A percentile compares a stretch with the other conserved stretches of the same genome.
Conservation (phyloP, 2,329 filamentous ascomycete species). For the Sclerotiophoma versabilis region DNA sequence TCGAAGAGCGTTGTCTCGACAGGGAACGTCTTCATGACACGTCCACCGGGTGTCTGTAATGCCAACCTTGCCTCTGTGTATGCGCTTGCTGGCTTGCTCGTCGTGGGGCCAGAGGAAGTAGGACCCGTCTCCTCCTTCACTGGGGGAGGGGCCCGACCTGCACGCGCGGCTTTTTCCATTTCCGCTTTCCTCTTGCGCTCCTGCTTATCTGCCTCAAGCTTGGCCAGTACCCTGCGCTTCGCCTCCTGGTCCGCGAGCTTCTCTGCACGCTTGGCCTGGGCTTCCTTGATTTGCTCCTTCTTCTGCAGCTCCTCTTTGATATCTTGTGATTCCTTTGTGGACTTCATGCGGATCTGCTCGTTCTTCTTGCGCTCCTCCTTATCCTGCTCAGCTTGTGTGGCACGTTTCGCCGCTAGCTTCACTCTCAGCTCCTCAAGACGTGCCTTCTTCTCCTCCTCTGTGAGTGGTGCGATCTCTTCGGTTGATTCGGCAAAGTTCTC, state of each 20-base stretch:
- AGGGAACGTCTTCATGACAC: slow-evolving; percentile 84
- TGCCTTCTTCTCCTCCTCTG: slow-evolving; percentile 88
- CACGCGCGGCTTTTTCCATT: slow-evolving; percentile 82
- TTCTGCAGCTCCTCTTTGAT: slow-evolving; percentile 86
- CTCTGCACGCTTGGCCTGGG: slow-evolving; percentile 83
- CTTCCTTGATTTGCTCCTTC: slow-evolving; percentile 93
- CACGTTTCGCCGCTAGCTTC: slow-evolving; percentile 75
- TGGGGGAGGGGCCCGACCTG: slow-evolving; percentile 68
- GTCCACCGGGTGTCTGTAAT: slow-evolving; percentile 77
- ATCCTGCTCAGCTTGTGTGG: slow-evolving; percentile 71
- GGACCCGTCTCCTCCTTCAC: slow-evolving; percentile 56
- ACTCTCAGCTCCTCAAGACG: slow-evolving; percentile 76
- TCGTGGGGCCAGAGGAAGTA: slow-evolving; percentile 56
- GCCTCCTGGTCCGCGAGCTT: slow-evolving; percentile 85
- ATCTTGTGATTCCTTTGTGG: slow-evolving; percentile 87
- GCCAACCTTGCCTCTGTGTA: slow-evolving; percentile 84
- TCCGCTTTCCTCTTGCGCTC: slow-evolving; percentile 86
- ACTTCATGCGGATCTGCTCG: slow-evolving; percentile 84
- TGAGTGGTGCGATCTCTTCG: slow-evolving; percentile 88
- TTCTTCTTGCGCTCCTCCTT: slow-evolving; percentile 85
- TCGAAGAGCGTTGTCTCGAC: slow-evolving; percentile 94
- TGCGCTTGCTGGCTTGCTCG: slow-evolving; percentile 70
- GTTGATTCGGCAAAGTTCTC: slow-evolving; percentile 91
- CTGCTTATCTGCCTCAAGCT: slow-evolving; percentile 94
- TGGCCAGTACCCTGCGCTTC: slow-evolving; percentile 87